These are phyloP conservation scores for Fonsecaea monophora DNA, from an alignment of 2,329 filamentous ascomycete species.

Conservation along the genomic window DNA sequence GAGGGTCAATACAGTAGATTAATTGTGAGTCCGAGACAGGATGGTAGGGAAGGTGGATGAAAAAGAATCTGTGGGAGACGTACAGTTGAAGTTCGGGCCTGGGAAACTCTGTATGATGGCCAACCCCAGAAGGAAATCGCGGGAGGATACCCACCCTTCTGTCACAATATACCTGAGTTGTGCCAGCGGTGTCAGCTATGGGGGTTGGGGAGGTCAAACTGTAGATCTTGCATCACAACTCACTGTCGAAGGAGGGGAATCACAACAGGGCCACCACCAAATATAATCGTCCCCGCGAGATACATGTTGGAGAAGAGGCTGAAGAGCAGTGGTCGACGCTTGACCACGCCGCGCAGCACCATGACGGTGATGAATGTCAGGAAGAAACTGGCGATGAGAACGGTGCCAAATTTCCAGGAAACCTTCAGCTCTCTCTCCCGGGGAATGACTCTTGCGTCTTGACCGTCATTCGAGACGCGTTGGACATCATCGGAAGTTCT, in stretches of 20 bases:
- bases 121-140: conserved; percentile 75
- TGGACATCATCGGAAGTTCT: neutral
- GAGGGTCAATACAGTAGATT: neutral
- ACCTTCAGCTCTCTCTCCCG: conserved; percentile 38
- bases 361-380: conserved; percentile 65
- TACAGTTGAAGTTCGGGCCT: conserved; percentile 57
- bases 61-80: neutral
- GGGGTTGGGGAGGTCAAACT: neutral
- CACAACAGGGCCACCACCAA: conserved; percentile 70
- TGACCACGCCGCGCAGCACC: conserved; percentile 52
- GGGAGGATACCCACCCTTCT: conserved; percentile 72
- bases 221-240: neutral
- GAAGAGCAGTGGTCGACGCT: conserved; percentile 57
- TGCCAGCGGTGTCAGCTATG: neutral
- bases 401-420: conserved; percentile 47
- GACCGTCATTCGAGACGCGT: neutral
- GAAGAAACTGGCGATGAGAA: conserved; percentile 59
- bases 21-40: neutral
- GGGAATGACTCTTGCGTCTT: conserved; percentile 13
- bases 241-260: conserved; percentile 63
- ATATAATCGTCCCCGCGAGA: conserved; percentile 73
- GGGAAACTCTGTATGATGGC: conserved; percentile 76
- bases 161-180: conserved; percentile 63
- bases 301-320: conserved; percentile 75
- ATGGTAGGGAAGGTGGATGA: no score